Conservation (phyloP, 208 protist species). For the Herpetomonas samuelpessoai region DNA sequence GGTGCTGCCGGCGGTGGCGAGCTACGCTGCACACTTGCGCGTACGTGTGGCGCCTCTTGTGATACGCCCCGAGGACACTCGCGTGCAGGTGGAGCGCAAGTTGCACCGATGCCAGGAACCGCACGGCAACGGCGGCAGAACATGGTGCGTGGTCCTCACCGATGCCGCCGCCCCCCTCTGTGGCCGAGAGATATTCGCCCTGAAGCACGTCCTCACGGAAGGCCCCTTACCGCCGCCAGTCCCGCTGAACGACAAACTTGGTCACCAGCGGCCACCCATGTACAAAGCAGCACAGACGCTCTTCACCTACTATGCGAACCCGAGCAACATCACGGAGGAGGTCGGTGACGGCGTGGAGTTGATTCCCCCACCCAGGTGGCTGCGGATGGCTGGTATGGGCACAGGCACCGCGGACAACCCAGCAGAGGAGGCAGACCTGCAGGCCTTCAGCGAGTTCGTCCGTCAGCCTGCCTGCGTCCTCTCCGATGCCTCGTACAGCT, state of each 20-base stretch:
- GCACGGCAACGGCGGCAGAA: slow-evolving; percentile 41
- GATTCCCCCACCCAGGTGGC: slow-evolving; percentile 42
- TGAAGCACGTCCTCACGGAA: slow-evolving; percentile 36
- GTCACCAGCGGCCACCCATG: slow-evolving; percentile 32
- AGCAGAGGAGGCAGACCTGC: slow-evolving; percentile 6
- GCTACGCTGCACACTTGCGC: slow-evolving; percentile 47
- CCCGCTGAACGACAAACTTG: slow-evolving; percentile 53
- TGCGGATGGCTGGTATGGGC: slow-evolving; percentile 29
- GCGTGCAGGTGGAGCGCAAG: slow-evolving; percentile 53
- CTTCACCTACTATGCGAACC: slow-evolving; percentile 59
- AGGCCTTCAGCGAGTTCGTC: not conserved
- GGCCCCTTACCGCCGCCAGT: slow-evolving; percentile 17
- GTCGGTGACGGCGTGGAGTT: slow-evolving; percentile 2
- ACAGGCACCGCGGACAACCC: slow-evolving; percentile 11
- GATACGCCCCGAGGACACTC: slow-evolving; percentile 39
- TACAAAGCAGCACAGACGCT: slow-evolving; percentile 28
- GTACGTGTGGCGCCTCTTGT: slow-evolving; percentile 69
- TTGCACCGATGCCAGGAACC: slow-evolving; percentile 55
- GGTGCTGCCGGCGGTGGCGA: slow-evolving; percentile 55
- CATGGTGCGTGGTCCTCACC: slow-evolving; percentile 70
- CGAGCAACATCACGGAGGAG: slow-evolving; percentile 15
- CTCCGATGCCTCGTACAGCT: slow-evolving; percentile 25
- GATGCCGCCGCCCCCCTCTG: slow-evolving; percentile 20
- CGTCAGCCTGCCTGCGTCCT: slow-evolving; percentile 18
- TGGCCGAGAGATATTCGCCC: slow-evolving; percentile 26